phyloP scores from a whole-genome alignment of 2,329 filamentous ascomycete genomes.

The Arthrobotrys conoides region DNA sequence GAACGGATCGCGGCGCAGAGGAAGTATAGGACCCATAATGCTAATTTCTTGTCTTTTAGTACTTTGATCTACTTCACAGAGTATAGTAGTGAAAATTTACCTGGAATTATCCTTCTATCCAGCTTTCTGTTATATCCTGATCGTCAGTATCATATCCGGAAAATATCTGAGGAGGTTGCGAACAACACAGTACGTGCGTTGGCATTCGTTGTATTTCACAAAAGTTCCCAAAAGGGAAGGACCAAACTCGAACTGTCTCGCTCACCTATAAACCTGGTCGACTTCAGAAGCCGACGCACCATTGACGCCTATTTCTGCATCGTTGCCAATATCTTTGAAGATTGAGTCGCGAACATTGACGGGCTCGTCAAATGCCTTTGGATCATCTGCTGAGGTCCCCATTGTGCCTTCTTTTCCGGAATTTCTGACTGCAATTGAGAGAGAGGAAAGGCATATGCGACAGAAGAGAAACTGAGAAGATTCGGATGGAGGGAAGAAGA shows the following conservation, averaged over 20 bases:
- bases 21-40: conserved; percentile 90
- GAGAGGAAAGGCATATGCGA: background rate
- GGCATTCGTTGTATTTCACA: conserved; percentile 12
- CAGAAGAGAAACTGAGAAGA: background rate
- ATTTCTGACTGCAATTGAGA: conserved; percentile 11
- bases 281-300: conserved; percentile 63
- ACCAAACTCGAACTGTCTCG: background rate
- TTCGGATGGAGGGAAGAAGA: conserved; percentile 19
- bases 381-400: conserved; percentile 15
- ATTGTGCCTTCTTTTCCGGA: conserved; percentile 20
- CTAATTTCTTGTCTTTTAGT: conserved; percentile 24
- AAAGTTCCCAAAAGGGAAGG: background rate
- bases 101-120: conserved; percentile 73
- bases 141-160: conserved; percentile 37
- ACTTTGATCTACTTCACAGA: background rate
- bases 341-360: conserved; percentile 48
- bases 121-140: conserved; percentile 69
- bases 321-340: conserved; percentile 36
- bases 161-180: background rate
- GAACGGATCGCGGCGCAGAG: conserved; percentile 91
- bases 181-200: background rate
- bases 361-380: conserved; percentile 40
- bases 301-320: conserved; percentile 49
- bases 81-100: conserved; percentile 62
- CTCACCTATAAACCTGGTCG: conserved; percentile 67